Percentiles rank a stretch among this genome's conserved stretches.
These are phyloP conservation scores for Passalora sequoiae DNA, from an alignment of 2,329 filamentous ascomycete species.

Conservation along the genomic window DNA sequence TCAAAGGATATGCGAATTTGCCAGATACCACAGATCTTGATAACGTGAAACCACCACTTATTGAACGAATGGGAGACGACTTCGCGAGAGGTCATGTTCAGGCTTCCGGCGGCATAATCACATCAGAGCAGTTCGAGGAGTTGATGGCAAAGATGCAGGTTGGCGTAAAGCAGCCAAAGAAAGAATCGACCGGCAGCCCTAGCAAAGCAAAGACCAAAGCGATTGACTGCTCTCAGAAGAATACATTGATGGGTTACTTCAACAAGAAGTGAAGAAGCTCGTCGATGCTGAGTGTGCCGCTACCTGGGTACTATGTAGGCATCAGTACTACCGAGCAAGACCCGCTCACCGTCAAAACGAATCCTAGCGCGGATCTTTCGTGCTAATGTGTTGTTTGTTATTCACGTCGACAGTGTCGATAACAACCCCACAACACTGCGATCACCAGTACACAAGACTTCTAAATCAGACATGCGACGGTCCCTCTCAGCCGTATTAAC, in stretches of 20 bases:
- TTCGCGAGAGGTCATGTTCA: constrained; percentile 65
- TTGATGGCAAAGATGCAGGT: constrained; percentile 56
- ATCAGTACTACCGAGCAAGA: too few species aligned
- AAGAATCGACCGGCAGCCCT: constrained; percentile 28
- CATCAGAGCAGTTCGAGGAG: constrained; percentile 59
- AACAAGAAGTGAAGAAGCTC: constrained; percentile 14
- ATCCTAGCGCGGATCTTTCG: too few species aligned
- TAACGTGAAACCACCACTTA: constrained; percentile 27
- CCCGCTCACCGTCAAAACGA: too few species aligned
- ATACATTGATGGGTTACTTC: constrained; percentile 18
- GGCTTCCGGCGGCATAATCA: constrained; percentile 61
- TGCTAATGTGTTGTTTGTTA: too few species aligned
- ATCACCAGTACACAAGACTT: too few species aligned
- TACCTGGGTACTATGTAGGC: too few species aligned
- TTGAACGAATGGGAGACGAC: constrained; percentile 54
- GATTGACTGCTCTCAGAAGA: constrained; percentile 16
- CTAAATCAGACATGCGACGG: too few species aligned
- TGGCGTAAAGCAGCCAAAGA: constrained; percentile 51
- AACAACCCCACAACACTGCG: too few species aligned
- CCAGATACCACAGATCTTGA: constrained; percentile 19
- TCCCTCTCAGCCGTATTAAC: too few species aligned
- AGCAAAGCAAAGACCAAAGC: constrained; percentile 14
- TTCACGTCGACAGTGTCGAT: too few species aligned
- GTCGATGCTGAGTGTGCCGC: too few species aligned
- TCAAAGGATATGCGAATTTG: constrained; percentile 48